These are phyloP conservation scores for Neoboletus brunneissimus DNA, from an alignment of 768 basidiomycete genomes.

Conservation along the genomic window DNA sequence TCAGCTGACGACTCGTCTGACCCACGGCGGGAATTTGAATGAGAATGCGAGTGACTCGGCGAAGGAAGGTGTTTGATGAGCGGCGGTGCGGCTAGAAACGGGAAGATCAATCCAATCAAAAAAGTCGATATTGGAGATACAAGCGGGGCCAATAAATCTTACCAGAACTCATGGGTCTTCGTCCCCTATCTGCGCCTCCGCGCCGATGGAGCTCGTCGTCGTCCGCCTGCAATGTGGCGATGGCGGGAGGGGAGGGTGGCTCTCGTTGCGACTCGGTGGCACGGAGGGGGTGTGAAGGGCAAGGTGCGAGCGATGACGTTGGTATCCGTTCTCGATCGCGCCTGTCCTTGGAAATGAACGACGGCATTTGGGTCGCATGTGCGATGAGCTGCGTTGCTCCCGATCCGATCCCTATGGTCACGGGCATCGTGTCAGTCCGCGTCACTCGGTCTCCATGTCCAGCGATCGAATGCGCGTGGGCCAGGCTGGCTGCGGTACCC, in stretches of 20 bases:
- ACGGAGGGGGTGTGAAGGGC: constrained; percentile 14
- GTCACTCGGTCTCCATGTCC: constrained; percentile 22
- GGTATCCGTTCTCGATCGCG: constrained; percentile 27
- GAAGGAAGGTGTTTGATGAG: constrained; percentile 25
- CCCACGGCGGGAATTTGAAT: constrained; percentile 25
- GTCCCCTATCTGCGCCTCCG: constrained; percentile 22
- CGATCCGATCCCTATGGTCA: constrained; percentile 25
- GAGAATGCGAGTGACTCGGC: constrained; percentile 23
- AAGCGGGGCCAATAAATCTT: no score
- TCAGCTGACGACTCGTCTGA: constrained; percentile 30
- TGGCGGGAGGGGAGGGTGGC: constrained; percentile 33
- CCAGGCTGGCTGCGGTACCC: not conserved
- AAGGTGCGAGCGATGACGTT: constrained; percentile 25
- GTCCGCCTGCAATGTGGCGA: constrained; percentile 30
- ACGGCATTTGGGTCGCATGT: constrained; percentile 21
- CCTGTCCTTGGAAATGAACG: constrained; percentile 27
- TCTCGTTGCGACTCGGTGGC: constrained; percentile 22
- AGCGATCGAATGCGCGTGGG: constrained; percentile 22
- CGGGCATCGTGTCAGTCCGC: constrained; percentile 35
- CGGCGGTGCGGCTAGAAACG: constrained; percentile 16
- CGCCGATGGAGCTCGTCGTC: constrained; percentile 26
- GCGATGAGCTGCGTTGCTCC: constrained; percentile 25
- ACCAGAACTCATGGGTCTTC: constrained; percentile 31
- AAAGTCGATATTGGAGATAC: no score
- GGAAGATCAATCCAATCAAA: constrained; percentile 7